Conservation (phyloP, 2,329 filamentous ascomycete species). For the Blastomyces parvus region DNA sequence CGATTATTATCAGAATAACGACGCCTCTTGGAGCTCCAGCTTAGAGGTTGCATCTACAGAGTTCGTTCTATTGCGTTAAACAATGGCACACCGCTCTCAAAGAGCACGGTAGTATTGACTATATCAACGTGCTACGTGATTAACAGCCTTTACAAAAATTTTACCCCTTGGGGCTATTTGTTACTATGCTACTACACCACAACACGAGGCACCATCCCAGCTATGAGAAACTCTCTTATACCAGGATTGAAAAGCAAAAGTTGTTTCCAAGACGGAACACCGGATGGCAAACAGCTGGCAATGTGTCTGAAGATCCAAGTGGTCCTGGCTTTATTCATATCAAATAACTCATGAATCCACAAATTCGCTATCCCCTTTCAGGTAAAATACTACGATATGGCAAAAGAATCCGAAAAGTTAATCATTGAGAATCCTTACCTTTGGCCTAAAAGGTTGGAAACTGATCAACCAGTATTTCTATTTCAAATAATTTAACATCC, state of each 20-base stretch:
- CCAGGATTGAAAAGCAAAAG: background rate
- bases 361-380: background rate
- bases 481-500: background rate
- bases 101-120: background rate
- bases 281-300: background rate
- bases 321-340: background rate
- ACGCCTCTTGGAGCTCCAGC: background rate
- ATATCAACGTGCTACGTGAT: background rate
- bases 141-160: background rate
- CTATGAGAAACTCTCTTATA: background rate
- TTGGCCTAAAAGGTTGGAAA: background rate
- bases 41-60: background rate
- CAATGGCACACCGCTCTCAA: background rate
- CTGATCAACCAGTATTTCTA: background rate
- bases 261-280: background rate
- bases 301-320: background rate
- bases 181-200: background rate
- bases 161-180: background rate
- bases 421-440: background rate
- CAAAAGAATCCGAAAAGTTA: background rate
- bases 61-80: background rate
- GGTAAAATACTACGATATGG: background rate
- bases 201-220: background rate
- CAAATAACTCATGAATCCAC: background rate
- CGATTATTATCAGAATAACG: background rate